Base-by-base conservation (phyloP, 2,329 filamentous ascomycete genomes). In the Penicillium sp. region DNA sequence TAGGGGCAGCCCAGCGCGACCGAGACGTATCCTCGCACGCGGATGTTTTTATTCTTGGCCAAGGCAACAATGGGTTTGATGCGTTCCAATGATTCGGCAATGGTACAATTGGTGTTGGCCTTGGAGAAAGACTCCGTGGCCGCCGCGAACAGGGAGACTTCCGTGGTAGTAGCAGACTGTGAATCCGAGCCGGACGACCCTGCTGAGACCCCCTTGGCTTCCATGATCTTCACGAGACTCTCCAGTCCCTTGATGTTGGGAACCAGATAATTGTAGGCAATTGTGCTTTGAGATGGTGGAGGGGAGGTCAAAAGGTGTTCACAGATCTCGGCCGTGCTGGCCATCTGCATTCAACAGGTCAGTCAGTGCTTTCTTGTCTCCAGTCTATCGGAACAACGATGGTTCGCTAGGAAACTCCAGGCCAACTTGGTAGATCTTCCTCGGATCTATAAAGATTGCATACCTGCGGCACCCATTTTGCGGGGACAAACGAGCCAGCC, bases 211-310 rank as follows among this genome's bases (percentile, higher is more conserved):
- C 63, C 65, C 39, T 67, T 65, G 3, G 68, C 59, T 35, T 77
- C 68, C 69, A 79, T 76, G 35, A 76, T 66, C 47, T 76, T 75
- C 54, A 83, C 70, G 47, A 82, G 76, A 57, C 75, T 79, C 52
- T 84, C 78, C 2, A 84, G 66, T 11, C 82, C 82, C 66, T 76
- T 79, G 57, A 76, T 73, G 52, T 85, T 85, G 1, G 82, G 82
- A 1, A 84, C 75, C 4, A 85, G 78, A 70, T 81, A 85, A 66
- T 84, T 83, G 65, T 84, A 85, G 42, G 78, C 79, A 44, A 84
- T 77, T 3, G 75, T 71, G 43, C 73, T 63, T 11, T 73, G 61
- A 3, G 79, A 74, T 45, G 67, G 58, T 2, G 79, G 79, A 5
- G 78, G 74, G 5, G 67, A 66, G 43, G 69, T 63, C 45, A 82